A percentile compares a stretch with the other conserved stretches of the same genome.
phyloP scores from a whole-genome alignment of 1,284 basidiomycete species.

The Pyrrhoderma noxium region DNA sequence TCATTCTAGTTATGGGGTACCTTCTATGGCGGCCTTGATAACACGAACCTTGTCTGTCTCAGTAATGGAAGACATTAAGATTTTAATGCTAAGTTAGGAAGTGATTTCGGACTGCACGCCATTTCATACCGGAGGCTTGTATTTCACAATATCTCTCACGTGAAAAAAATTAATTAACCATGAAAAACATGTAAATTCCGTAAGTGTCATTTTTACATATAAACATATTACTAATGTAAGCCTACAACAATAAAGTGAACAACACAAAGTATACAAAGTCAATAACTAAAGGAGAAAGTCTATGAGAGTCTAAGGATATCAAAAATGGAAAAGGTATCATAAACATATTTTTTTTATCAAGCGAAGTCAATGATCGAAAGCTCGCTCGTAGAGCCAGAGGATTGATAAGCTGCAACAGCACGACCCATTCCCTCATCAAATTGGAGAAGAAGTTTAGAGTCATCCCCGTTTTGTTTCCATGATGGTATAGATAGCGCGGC shows the following conservation, averaged over 20 bases:
- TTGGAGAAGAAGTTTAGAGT: not conserved
- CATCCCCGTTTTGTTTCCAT: not conserved
- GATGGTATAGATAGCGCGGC: not conserved
- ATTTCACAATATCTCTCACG: too few relatives aligned
- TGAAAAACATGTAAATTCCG: too few relatives aligned
- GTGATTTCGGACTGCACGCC: too few relatives aligned
- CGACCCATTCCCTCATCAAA: constrained; percentile 16
- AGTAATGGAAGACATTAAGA: constrained; percentile 2
- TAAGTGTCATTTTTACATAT: not conserved
- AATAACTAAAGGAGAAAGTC: not conserved
- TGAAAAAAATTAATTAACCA: too few relatives aligned
- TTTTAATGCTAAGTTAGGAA: too few relatives aligned
- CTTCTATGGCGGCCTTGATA: constrained; percentile 31
- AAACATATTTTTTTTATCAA: not conserved
- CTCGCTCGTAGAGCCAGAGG: not conserved
- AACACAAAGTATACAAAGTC: not conserved
- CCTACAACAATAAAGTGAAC: too few relatives aligned
- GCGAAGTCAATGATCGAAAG: constrained; percentile 14
- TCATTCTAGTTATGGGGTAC: constrained; percentile 15
- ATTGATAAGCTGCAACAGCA: not conserved
- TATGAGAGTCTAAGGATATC: too few relatives aligned
- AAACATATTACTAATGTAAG: too few relatives aligned
- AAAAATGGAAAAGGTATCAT: too few relatives aligned
- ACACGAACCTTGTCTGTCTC: constrained; percentile 24
- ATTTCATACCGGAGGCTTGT: too few relatives aligned